Evolutionary conservation across 2,329 filamentous ascomycete genomes (phyloP).

Genomic region (Magnaporthiopsis incrustans): DNA sequence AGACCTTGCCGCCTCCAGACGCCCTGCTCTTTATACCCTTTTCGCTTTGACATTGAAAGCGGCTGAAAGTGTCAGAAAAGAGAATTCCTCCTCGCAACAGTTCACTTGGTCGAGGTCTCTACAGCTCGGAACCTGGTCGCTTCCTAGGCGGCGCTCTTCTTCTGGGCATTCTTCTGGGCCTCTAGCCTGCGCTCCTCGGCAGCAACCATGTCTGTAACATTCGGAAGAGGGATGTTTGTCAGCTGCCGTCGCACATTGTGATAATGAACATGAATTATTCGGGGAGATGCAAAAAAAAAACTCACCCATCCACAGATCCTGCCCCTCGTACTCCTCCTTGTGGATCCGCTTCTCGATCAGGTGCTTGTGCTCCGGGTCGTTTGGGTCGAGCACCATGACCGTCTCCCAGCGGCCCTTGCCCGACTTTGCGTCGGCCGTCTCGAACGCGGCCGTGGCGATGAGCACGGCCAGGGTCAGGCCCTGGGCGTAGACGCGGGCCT

Average conservation of each 20-base stretch:
- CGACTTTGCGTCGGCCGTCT: conserved; percentile 67
- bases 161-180: conserved; percentile 29
- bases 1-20: not conserved
- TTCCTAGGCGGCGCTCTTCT: conserved; percentile 12
- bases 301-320: conserved; percentile 88
- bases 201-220: conserved; percentile 63
- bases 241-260: not conserved
- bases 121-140: not conserved
- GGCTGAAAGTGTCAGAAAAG: not conserved
- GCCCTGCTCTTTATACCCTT: not conserved
- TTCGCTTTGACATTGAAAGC: not conserved
- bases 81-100: not conserved
- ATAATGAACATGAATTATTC: not conserved
- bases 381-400: conserved; percentile 68
- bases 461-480: conserved; percentile 79
- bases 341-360: conserved; percentile 82
- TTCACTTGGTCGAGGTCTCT: not conserved
- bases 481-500: conserved; percentile 91
- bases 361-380: conserved; percentile 75
- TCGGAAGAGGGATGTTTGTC: conserved; percentile 6
- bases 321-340: conserved; percentile 77
- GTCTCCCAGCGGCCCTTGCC: conserved; percentile 79
- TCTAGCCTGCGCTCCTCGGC: conserved; percentile 61
- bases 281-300: conserved; percentile 13
- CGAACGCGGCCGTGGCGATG: conserved; percentile 73